phyloP scores from a whole-genome alignment of 768 basidiomycete species.

The Boletus tylopilopsis region DNA sequence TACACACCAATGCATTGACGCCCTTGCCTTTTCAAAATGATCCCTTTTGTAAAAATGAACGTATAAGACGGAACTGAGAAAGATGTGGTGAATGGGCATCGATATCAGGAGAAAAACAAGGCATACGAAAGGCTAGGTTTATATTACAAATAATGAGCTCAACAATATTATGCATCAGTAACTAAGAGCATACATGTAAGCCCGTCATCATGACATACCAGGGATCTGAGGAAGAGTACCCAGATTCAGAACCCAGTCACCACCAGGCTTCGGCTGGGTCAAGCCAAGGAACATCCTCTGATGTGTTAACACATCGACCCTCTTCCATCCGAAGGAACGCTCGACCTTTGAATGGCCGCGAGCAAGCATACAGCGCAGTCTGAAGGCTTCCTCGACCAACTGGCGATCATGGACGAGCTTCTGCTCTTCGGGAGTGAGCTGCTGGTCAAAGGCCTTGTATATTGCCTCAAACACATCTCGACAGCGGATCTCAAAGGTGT shows the following conservation, averaged over 20 bases:
- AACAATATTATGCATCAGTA: too few species aligned
- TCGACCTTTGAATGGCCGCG: slow-evolving; percentile 39
- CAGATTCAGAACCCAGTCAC: slow-evolving; percentile 36
- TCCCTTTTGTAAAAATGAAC: too few species aligned
- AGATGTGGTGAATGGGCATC: too few species aligned
- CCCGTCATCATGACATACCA: slow-evolving; percentile 11
- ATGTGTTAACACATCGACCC: slow-evolving; percentile 53
- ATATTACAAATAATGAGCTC: too few species aligned
- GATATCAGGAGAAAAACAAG: too few species aligned
- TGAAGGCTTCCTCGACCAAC: slow-evolving; percentile 41
- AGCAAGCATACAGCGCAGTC: slow-evolving; percentile 43
- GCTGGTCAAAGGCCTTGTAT: slow-evolving; percentile 43
- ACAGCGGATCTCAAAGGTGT: slow-evolving; percentile 44
- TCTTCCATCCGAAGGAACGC: slow-evolving; percentile 46
- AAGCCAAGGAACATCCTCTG: slow-evolving; percentile 53
- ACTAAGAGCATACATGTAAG: too few species aligned
- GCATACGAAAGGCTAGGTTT: too few species aligned
- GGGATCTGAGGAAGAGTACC: slow-evolving; percentile 10
- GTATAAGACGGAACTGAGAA: too few species aligned
- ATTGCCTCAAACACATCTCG: slow-evolving; percentile 60
- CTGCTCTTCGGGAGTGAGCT: slow-evolving; percentile 45
- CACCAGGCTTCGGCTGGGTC: slow-evolving; percentile 33
- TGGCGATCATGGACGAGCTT: slow-evolving; percentile 27
- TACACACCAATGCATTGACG: too few species aligned
- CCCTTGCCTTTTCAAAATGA: too few species aligned